phyloP scores from a whole-genome alignment of 306 rosid genomes.

The Acacia acuminata region DNA sequence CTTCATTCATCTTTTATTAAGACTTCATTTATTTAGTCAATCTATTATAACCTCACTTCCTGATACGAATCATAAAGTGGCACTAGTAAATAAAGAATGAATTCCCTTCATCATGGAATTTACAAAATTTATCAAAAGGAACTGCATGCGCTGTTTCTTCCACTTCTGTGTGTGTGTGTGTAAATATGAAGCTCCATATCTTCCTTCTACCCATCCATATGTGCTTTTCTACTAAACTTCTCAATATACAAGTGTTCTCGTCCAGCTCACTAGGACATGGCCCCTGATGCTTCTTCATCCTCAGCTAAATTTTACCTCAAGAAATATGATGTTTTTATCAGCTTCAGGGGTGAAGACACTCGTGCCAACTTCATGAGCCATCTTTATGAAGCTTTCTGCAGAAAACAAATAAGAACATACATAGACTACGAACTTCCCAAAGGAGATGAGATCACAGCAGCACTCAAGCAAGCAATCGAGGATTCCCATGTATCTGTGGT shows the following conservation, averaged over 20 bases:
- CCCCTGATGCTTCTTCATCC: neutral
- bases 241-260: neutral
- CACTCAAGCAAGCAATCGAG: neutral
- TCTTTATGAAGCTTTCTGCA: neutral
- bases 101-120: neutral
- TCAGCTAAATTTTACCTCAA: neutral
- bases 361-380: neutral
- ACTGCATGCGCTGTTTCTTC: neutral
- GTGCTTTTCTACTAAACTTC: neutral
- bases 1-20: neutral
- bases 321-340: constrained; percentile 5
- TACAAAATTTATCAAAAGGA: neutral
- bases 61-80: neutral
- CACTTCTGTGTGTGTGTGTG: neutral
- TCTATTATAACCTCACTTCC: neutral
- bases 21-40: neutral
- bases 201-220: neutral
- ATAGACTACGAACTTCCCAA: neutral
- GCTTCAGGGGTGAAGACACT: constrained; percentile 1
- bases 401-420: neutral
- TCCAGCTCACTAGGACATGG: neutral
- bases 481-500: neutral
- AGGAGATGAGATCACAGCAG: neutral
- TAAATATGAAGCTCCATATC: neutral
- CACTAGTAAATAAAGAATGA: neutral